Evolutionary conservation across 306 rosid genomes (phyloP).

Genomic region (Mucuna pruriens): DNA sequence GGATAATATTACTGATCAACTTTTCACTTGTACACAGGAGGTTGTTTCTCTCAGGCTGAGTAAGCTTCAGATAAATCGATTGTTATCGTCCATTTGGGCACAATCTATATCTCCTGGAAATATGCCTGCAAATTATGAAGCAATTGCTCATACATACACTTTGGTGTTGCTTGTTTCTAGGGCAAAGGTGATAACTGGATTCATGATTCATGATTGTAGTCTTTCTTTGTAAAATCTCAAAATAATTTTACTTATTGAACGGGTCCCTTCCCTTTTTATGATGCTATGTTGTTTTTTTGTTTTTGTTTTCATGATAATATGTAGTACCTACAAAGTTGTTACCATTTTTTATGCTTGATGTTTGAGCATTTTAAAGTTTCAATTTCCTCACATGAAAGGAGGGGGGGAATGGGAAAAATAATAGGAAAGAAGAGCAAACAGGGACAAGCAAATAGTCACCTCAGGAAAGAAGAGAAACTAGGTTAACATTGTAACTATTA

Average conservation of each 20-base stretch:
- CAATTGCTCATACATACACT: slow-evolving; percentile 81
- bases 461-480: neutral
- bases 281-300: slow-evolving; percentile 10
- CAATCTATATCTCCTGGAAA: slow-evolving; percentile 80
- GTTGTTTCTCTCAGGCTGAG: slow-evolving; percentile 65
- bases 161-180: slow-evolving; percentile 79
- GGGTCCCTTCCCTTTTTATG: slow-evolving; percentile 15
- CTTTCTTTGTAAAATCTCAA: slow-evolving; percentile 34
- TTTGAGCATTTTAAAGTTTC: slow-evolving; percentile 2
- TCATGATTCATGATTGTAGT: slow-evolving; percentile 1
- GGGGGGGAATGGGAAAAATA: neutral
- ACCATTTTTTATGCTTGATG: slow-evolving; percentile 4
- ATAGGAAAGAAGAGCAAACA: slow-evolving; percentile 1
- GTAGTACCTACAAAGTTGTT: slow-evolving; percentile 9
- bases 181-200: slow-evolving; percentile 67
- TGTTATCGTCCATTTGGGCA: slow-evolving; percentile 85
- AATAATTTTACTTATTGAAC: neutral
- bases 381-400: neutral
- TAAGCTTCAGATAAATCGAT: slow-evolving; percentile 72
- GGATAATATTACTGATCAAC: slow-evolving; percentile 9
- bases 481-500: neutral
- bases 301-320: neutral
- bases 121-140: slow-evolving; percentile 91
- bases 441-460: neutral
- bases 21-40: slow-evolving; percentile 56